A percentile compares a stretch with the other conserved stretches of the same genome.
Conservation (phyloP, 257 asterid species). For the Solanum sejunctum region DNA sequence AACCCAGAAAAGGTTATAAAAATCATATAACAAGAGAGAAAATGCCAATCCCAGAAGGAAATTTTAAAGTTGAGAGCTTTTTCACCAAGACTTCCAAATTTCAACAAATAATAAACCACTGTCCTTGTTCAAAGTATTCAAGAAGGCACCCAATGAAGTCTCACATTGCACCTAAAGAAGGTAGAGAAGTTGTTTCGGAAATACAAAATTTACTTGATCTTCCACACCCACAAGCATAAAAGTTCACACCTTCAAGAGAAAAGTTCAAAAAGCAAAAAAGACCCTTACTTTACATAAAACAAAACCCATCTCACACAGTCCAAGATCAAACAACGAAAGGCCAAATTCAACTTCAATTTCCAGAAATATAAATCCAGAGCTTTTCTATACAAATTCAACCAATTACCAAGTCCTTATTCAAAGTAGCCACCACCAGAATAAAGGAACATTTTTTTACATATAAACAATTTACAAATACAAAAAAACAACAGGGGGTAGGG, state of each 20-base stretch:
- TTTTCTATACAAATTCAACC: neutral
- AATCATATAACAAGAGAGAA: neutral
- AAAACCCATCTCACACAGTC: neutral
- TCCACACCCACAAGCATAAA: neutral
- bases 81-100: neutral
- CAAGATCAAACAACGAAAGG: neutral
- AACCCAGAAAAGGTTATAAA: constrained; percentile 1
- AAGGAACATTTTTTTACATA: neutral
- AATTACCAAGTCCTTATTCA: neutral
- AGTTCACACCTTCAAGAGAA: neutral
- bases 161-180: neutral
- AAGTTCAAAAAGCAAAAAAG: neutral
- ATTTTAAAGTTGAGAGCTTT: neutral
- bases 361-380: neutral
- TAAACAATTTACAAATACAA: neutral
- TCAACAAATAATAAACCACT: neutral
- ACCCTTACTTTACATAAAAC: neutral
- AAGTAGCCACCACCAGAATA: neutral
- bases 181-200: neutral
- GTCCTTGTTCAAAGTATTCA: neutral
- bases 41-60: neutral
- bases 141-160: neutral
- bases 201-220: neutral
- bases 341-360: neutral
- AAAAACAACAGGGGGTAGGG: neutral